These are phyloP conservation scores for Nannochloropsis gaditana DNA, from an alignment of 108 stramenopile species.

Conservation along the genomic window DNA sequence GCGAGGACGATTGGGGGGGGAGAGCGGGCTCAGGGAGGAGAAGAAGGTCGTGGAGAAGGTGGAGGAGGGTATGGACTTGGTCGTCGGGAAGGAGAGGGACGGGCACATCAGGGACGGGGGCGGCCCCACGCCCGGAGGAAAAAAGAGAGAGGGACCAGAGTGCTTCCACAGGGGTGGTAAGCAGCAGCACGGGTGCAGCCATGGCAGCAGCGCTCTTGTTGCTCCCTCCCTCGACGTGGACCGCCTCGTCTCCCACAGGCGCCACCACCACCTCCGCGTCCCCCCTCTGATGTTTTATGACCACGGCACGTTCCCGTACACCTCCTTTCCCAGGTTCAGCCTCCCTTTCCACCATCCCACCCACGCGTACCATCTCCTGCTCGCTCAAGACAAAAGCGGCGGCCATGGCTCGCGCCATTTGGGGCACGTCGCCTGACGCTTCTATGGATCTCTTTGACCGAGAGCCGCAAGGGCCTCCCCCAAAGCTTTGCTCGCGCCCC, in stretches of 20 bases:
- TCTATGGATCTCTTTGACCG: not conserved
- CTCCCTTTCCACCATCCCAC: not conserved
- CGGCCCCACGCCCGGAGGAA: not conserved
- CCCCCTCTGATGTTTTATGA: not conserved
- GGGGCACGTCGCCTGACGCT: not conserved
- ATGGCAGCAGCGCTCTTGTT: not conserved
- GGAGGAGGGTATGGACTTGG: not conserved
- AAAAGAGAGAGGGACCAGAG: not conserved
- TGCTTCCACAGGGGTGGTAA: not conserved
- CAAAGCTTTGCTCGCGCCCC: no score
- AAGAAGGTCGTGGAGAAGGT: not conserved
- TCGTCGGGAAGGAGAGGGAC: not conserved
- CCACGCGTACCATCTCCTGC: not conserved
- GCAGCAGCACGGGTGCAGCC: not conserved
- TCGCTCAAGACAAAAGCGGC: not conserved
- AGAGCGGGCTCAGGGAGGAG: not conserved
- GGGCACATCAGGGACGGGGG: not conserved
- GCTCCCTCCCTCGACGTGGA: not conserved
- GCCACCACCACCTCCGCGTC: not conserved
- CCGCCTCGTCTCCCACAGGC: not conserved
- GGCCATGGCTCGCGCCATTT: not conserved
- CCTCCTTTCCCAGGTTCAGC: not conserved
- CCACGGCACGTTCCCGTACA: not conserved
- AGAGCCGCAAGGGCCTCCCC: no score
- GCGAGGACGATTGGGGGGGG: not conserved